Evolutionary conservation across 2,329 filamentous ascomycete genomes (phyloP).

Genomic region (Colletotrichum scovillei): DNA sequence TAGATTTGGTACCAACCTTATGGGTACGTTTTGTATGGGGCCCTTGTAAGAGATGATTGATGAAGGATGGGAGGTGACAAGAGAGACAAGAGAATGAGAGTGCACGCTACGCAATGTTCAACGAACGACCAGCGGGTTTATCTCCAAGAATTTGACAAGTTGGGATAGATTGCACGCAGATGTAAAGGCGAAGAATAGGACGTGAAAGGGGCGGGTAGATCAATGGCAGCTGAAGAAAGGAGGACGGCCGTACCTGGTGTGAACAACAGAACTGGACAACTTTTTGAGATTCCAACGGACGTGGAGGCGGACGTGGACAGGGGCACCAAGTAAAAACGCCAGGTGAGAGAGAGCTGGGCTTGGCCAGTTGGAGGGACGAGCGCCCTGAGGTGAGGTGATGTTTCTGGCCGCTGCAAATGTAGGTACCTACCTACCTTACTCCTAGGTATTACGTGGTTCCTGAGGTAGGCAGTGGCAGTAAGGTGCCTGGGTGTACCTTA

Average conservation of each 20-base stretch:
- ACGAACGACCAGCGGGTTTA: slow-evolving; percentile 14
- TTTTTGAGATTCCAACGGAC: slow-evolving; percentile 33
- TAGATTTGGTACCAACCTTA: not conserved
- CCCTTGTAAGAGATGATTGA: not conserved
- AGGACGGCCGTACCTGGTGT: slow-evolving; percentile 5
- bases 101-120: slow-evolving; percentile 1
- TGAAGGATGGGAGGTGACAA: not conserved
- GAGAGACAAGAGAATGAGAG: not conserved
- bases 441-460: no score
- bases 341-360: slow-evolving; percentile 16
- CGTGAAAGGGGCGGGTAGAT: slow-evolving; percentile 10
- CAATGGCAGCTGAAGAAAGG: slow-evolving; percentile 10
- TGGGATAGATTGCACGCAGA: slow-evolving; percentile 24
- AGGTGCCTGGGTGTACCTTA: no score
- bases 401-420: not conserved
- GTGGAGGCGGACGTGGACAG: slow-evolving; percentile 9
- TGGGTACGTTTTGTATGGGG: not conserved
- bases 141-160: slow-evolving; percentile 22
- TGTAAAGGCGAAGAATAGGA: slow-evolving; percentile 11
- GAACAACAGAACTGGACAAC: slow-evolving; percentile 32
- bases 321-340: slow-evolving; percentile 31
- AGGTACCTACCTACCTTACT: no score
- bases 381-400: slow-evolving; percentile 4
- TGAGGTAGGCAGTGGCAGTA: no score
- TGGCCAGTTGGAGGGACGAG: slow-evolving; percentile 3